Evolutionary conservation across 1,139 yeast genomes (phyloP), one percentile per base, ranked within the genome.

Genomic region (Candida tunisiensis): DNA sequence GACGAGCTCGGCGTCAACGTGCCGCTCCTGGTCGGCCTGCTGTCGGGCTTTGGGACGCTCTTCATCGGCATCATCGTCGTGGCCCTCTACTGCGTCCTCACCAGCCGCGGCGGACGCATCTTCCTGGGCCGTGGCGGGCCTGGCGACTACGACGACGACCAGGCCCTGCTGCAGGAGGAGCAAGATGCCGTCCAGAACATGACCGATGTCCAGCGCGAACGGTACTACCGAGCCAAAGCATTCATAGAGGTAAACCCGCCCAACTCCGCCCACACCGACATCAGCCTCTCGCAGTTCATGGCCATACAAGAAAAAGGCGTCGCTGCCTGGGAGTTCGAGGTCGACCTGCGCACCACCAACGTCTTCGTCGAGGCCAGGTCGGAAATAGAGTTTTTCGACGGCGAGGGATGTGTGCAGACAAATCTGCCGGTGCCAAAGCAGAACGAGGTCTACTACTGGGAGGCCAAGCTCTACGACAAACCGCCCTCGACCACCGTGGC

Each of bases 381-480:
- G 2, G 96, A 88, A 48, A 55, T 88, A 28, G 71, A 73, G 30
- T 88, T 88, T 43, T 62, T 67, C 43, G 69, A 62, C 35, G 67
- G 63, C 41, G 65, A 69, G 29, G 71, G 91, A 34, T 77, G 91
- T 8, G 63, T 77, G 6, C 83, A 72, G 47, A 72, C 95, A 2
- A 88, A 83, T 49, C 55, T 83, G 34, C 96, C 98, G 0, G 65
- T 88, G 8, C 95, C 95, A 11, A 65, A 66, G 45, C 68, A 69
- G 33, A 83, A 82, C 46, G 93, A 83, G 32, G 92, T 82, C 2
- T 85, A 83, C 47, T 88, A 88, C 53, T 82, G 77, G 56, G 98
- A 88, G 49, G 69, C 74, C 27, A 88, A 88, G 41, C 55, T 74
- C 4, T 72, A 64, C 44, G 83, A 80, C 6, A 62, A 69, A 30